Conservation (phyloP, 768 basidiomycete species). For the Kwoniella heveanensis region DNA sequence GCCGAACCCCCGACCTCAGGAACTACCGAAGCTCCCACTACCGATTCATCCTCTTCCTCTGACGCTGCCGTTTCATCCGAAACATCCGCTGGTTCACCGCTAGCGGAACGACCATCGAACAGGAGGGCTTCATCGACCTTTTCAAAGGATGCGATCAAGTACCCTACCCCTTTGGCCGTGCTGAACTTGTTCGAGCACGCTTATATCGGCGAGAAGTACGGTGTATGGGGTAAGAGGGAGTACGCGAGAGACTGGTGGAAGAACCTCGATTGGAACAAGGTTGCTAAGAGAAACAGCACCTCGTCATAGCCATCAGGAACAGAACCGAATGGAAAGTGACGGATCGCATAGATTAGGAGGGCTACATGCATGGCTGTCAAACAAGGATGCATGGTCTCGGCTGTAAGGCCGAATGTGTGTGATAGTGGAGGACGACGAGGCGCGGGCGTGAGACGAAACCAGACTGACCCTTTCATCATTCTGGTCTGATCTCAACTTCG, state of each 20-base stretch:
- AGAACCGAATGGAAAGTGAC: not conserved
- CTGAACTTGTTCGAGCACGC: conserved; percentile 52
- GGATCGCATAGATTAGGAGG: not conserved
- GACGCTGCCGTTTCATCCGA: conserved; percentile 11
- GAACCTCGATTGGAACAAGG: conserved; percentile 47
- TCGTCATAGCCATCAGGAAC: not conserved
- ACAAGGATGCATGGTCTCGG: too few species aligned
- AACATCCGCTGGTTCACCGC: not conserved
- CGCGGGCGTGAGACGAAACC: too few species aligned
- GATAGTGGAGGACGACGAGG: too few species aligned
- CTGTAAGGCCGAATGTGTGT: too few species aligned
- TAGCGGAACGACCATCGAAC: conserved; percentile 6
- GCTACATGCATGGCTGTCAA: too few species aligned
- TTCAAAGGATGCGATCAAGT: conserved; percentile 8
- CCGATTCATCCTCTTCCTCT: not conserved
- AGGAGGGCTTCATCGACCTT: conserved; percentile 1
- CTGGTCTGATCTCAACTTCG: too few species aligned
- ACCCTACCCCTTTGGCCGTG: conserved; percentile 47
- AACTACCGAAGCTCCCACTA: conserved; percentile 9
- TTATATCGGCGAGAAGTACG: conserved; percentile 47
- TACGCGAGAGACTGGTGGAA: conserved; percentile 54
- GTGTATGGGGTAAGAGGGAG: conserved; percentile 45
- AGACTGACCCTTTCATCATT: too few species aligned
- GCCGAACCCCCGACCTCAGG: conserved; percentile 25
- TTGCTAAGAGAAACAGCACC: conserved; percentile 24